Conservation (phyloP, 2,329 filamentous ascomycete species). For the Pseudopithomyces chartarum region DNA sequence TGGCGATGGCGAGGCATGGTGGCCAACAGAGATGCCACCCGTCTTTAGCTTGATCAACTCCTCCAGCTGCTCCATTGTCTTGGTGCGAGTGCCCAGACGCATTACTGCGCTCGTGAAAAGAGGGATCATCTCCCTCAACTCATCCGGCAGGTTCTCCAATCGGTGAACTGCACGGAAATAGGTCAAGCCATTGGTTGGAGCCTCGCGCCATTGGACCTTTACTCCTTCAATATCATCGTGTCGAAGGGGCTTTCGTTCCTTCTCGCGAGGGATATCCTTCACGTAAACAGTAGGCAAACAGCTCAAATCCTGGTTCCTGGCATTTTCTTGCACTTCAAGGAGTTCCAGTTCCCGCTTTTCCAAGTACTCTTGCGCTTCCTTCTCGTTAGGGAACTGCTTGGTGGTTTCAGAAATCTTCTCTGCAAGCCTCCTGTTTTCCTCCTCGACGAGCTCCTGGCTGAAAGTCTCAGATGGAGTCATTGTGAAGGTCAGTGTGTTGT, state of each 20-base stretch:
- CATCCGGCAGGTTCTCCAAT: conserved; percentile 78
- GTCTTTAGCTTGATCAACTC: conserved; percentile 96
- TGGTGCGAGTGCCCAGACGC: conserved; percentile 85
- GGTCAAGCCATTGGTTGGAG: conserved; percentile 91
- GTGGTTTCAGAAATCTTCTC: conserved; percentile 74
- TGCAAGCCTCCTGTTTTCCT: conserved; percentile 77
- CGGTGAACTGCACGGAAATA: conserved; percentile 92
- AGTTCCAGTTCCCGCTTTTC: conserved; percentile 80
- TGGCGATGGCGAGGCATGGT: conserved; percentile 81
- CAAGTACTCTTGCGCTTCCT: conserved; percentile 72
- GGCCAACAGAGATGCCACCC: conserved; percentile 83
- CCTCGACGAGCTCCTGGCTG: conserved; percentile 72
- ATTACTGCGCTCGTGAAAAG: conserved; percentile 92
- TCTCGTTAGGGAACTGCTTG: conserved; percentile 69
- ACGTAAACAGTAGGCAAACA: conserved; percentile 88
- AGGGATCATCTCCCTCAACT: conserved; percentile 82
- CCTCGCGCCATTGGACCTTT: conserved; percentile 86
- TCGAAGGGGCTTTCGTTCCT: conserved; percentile 72
- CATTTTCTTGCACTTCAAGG: conserved; percentile 80
- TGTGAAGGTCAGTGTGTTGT: conserved; percentile 87
- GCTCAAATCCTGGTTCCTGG: conserved; percentile 81
- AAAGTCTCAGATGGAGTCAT: conserved; percentile 86
- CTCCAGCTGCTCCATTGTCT: conserved; percentile 92
- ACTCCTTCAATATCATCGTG: conserved; percentile 64
- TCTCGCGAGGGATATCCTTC: conserved; percentile 81